phyloP scores from a whole-genome alignment of 2,329 filamentous ascomycete genomes.

The Xylariaceae sp. region DNA sequence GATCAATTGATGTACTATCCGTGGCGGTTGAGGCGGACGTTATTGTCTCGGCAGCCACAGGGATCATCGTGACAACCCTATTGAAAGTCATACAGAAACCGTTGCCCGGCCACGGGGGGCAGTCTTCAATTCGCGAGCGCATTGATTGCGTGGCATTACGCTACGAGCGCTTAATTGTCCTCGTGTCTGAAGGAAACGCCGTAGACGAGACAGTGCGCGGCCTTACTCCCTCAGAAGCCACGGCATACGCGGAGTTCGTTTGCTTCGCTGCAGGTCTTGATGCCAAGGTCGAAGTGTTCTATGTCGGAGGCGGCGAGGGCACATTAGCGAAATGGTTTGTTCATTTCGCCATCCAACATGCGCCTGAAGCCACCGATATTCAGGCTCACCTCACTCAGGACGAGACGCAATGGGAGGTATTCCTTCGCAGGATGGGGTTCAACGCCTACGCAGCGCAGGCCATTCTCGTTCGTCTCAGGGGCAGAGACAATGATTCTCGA shows the following conservation, averaged over 20 bases:
- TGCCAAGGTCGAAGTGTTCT: constrained; percentile 39
- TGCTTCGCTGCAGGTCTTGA: constrained; percentile 44
- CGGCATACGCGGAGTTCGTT: constrained; percentile 47
- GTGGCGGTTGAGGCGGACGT: constrained; percentile 65
- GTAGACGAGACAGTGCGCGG: constrained; percentile 40
- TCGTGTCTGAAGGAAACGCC: constrained; percentile 56
- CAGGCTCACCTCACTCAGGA: constrained; percentile 43
- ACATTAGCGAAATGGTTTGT: constrained; percentile 54
- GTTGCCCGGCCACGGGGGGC: constrained; percentile 55
- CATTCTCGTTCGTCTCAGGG: constrained; percentile 49
- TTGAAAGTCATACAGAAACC: constrained; percentile 68
- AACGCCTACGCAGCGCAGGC: constrained; percentile 70
- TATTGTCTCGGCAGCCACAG: constrained; percentile 63
- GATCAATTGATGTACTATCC: constrained; percentile 37
- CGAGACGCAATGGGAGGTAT: constrained; percentile 65
- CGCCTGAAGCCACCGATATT: constrained; percentile 25
- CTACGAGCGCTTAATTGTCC: constrained; percentile 64
- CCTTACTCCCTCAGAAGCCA: constrained; percentile 40
- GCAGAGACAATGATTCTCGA: constrained; percentile 24
- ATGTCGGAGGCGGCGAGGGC: constrained; percentile 48
- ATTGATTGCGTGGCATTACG: constrained; percentile 50
- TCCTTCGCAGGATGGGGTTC: constrained; percentile 60
- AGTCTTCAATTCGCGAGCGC: constrained; percentile 50
- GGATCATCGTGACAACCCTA: constrained; percentile 66
- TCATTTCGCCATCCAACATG: constrained; percentile 46